Conservation (phyloP, 208 protist species). For the Histomonas meleagridis region DNA sequence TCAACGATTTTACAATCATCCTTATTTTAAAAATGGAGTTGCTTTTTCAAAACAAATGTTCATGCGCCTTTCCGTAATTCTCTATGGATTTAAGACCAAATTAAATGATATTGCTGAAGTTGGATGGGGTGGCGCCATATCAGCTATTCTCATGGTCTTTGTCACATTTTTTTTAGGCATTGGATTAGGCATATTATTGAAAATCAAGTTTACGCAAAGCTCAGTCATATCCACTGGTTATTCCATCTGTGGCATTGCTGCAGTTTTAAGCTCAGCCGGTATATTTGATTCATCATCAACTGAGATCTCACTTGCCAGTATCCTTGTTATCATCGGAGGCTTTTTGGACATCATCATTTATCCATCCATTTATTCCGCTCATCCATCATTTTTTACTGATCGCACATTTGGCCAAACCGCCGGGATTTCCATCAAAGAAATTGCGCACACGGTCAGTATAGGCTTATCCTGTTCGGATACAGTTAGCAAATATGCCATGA, state of each 20-base stretch:
- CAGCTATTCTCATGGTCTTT: background rate
- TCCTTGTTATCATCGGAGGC: background rate
- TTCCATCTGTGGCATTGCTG: background rate
- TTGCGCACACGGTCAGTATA: background rate
- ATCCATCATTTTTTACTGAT: background rate
- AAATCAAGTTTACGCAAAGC: background rate
- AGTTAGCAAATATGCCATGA: conserved; percentile 2
- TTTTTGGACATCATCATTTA: background rate
- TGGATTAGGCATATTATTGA: background rate
- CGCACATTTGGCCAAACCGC: background rate
- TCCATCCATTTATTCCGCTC: background rate
- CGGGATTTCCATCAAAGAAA: conserved; percentile 1
- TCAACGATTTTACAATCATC: background rate
- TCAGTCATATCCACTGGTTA: background rate
- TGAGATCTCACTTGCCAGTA: background rate
- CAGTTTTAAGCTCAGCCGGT: background rate
- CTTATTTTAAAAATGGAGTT: background rate
- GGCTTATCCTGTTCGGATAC: background rate
- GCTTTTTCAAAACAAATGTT: background rate
- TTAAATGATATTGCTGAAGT: background rate
- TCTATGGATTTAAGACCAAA: background rate
- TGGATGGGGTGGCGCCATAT: background rate
- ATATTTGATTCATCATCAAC: background rate
- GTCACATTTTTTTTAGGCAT: background rate
- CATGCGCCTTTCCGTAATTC: background rate